A percentile compares a stretch with the other conserved stretches of the same genome.
These are phyloP conservation scores for Vicia faba DNA, from an alignment of 306 rosid species.

Conservation along the genomic window DNA sequence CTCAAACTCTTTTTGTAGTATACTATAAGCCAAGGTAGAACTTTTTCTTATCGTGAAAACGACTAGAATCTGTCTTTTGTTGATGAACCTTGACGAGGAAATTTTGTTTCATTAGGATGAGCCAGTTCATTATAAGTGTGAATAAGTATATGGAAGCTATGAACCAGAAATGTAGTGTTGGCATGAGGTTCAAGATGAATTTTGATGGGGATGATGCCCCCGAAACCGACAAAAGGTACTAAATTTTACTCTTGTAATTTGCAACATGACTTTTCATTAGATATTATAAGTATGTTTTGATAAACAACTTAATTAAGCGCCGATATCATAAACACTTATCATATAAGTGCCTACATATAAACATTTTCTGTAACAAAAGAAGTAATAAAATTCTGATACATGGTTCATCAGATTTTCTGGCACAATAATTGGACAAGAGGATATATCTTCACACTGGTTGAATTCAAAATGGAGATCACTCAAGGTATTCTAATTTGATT, in stretches of 20 bases:
- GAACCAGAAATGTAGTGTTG: constrained; percentile 57
- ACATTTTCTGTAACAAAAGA: background rate
- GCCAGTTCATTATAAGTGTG: constrained; percentile 75
- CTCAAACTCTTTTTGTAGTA: constrained; percentile 75
- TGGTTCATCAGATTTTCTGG: constrained; percentile 73
- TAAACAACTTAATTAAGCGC: background rate
- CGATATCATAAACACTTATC: background rate
- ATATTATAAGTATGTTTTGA: background rate
- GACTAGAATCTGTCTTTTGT: background rate
- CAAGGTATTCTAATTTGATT: constrained; percentile 54
- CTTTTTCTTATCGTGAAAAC: constrained; percentile 21
- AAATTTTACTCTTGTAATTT: constrained; percentile 17
- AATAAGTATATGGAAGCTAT: constrained; percentile 75
- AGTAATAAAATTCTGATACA: too few relatives aligned
- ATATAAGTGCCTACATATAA: background rate
- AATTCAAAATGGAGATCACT: constrained; percentile 85
- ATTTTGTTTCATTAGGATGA: constrained; percentile 57
- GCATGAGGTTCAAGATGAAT: constrained; percentile 86
- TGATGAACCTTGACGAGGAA: constrained; percentile 9
- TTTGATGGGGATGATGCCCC: constrained; percentile 94
- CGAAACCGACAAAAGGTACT: constrained; percentile 87
- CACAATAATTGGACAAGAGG: constrained; percentile 80
- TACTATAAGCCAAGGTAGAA: constrained; percentile 86
- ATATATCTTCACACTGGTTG: constrained; percentile 74
- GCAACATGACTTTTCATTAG: constrained; percentile 18